Evolutionary conservation across 1,139 yeast species (phyloP), one percentile per base, ranked within the genome.

Genomic region (Meyerozyma sp.): DNA sequence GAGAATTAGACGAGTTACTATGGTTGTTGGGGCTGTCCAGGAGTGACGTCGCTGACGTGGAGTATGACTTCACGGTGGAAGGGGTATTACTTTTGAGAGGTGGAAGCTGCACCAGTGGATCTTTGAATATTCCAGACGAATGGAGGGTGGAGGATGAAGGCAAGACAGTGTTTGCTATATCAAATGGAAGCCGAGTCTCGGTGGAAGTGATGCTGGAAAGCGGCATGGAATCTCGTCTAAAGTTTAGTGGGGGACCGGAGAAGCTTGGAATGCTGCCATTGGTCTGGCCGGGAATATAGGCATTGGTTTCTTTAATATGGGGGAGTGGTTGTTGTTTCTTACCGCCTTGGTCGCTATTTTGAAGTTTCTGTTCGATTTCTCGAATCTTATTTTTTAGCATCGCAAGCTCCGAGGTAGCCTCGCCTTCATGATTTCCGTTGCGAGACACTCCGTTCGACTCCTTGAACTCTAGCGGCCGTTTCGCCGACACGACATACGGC

Each of bases 401-500:
- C 8, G 13, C 37, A 4, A 34, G 25, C 14, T 34, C 37, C 16
- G 25, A 11, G 11, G n/a, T 16, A 9, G 37, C 11, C 3, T 10
- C 37, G 26, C 7, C 11, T 32, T 16, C 9, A 4, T 14, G 10
- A 18, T 16, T 18, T 11, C 26, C 26, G 10, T 20, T 21, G 3
- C 4, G 11, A 10, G 37, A 8, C 8, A 10, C 13, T 11, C 20
- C 11, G 13, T 18, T 9, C 7, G 10, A 20, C 3, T 16, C 6
- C n/a, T 37, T 14, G 23, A 37, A 37, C 8, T 16, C 16, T 10
- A 37, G 11, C 5, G 40, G 40, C 10, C 25, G 20, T 13, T 28
- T 26, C 14, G 40, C 40, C 11, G 32, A 27, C 21, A 27, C 14
- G 14, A 37, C 14, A 26, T 37, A 37, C 2, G 40, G 40, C 40